Percentiles rank a stretch among this genome's conserved stretches.
These are phyloP conservation scores for Septoria petroselini DNA, from an alignment of 2,329 filamentous ascomycete species.

Conservation along the genomic window DNA sequence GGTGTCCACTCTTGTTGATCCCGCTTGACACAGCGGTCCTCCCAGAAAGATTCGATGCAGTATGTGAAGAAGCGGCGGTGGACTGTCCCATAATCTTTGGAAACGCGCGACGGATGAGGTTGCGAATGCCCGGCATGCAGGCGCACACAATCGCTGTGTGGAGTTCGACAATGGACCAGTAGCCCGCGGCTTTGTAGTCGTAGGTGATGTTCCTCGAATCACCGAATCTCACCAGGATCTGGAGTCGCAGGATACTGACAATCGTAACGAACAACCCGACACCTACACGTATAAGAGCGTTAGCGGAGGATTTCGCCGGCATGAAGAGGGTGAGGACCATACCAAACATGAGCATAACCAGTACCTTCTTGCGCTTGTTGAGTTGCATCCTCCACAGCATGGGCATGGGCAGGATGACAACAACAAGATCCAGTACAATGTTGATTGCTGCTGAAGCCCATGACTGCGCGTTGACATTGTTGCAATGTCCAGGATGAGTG, in stretches of 20 bases:
- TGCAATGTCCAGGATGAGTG: conserved; percentile 6
- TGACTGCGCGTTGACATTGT: conserved; percentile 22
- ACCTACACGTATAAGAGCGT: conserved; percentile 1
- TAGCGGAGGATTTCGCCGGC: neutral
- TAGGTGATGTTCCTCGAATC: conserved; percentile 21
- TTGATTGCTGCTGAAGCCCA: conserved; percentile 14
- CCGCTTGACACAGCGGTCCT: conserved; percentile 18
- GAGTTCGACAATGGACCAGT: conserved; percentile 24
- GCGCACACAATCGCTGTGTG: conserved; percentile 23
- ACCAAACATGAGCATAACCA: conserved; percentile 17
- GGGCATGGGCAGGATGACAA: conserved; percentile 6
- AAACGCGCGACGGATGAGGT: conserved; percentile 20
- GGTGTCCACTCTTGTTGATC: conserved; percentile 10
- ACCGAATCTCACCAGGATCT: conserved; percentile 19
- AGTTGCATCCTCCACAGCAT: conserved; percentile 16
- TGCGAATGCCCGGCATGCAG: conserved; percentile 26
- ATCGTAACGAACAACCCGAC: conserved; percentile 25
- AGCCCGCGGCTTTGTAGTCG: conserved; percentile 23
- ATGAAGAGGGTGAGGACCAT: neutral
- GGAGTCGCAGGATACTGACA: conserved; percentile 23
- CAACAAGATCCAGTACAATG: conserved; percentile 12
- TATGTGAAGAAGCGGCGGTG: neutral
- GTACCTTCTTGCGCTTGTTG: conserved; percentile 12
- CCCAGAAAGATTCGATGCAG: conserved; percentile 14
- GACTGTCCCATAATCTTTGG: conserved; percentile 19